phyloP scores from a whole-genome alignment of 2,329 filamentous ascomycete species.

The Cladosporium sp. region DNA sequence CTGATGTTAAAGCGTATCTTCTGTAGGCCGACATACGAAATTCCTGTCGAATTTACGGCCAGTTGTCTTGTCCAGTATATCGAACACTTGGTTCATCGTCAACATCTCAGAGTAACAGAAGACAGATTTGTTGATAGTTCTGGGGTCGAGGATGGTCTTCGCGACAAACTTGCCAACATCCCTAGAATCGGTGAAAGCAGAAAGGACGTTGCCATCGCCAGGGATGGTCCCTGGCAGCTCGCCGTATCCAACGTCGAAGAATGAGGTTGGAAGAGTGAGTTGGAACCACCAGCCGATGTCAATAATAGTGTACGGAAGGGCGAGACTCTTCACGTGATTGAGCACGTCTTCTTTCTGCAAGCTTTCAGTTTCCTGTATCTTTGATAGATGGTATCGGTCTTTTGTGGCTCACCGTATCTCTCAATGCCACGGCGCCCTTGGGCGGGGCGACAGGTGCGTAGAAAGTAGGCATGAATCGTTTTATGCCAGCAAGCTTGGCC shows the following conservation, averaged over 20 bases:
- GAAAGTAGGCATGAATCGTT: no score
- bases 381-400: neutral
- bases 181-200: conserved; percentile 48
- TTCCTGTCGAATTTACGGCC: conserved; percentile 44
- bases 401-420: neutral
- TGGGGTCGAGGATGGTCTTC: conserved; percentile 50
- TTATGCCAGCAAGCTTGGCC: no score
- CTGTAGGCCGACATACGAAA: conserved; percentile 18
- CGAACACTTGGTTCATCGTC: conserved; percentile 48
- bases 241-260: conserved; percentile 46
- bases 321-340: conserved; percentile 48
- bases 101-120: conserved; percentile 48
- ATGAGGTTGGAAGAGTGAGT: conserved; percentile 44
- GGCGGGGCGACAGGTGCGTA: neutral
- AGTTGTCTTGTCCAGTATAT: conserved; percentile 46
- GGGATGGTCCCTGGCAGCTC: conserved; percentile 41
- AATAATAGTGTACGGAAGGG: conserved; percentile 56
- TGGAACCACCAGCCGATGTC: conserved; percentile 60
- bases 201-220: conserved; percentile 47
- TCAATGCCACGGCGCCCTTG: neutral
- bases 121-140: conserved; percentile 55
- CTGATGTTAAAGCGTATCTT: no score
- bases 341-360: conserved; percentile 54
- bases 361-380: neutral
- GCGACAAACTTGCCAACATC: conserved; percentile 55